A percentile compares a stretch with the other conserved stretches of the same genome.
These are phyloP conservation scores for Oehlia diaphana DNA, from an alignment of 192 early-diverging fungal genomes.

Conservation along the genomic window DNA sequence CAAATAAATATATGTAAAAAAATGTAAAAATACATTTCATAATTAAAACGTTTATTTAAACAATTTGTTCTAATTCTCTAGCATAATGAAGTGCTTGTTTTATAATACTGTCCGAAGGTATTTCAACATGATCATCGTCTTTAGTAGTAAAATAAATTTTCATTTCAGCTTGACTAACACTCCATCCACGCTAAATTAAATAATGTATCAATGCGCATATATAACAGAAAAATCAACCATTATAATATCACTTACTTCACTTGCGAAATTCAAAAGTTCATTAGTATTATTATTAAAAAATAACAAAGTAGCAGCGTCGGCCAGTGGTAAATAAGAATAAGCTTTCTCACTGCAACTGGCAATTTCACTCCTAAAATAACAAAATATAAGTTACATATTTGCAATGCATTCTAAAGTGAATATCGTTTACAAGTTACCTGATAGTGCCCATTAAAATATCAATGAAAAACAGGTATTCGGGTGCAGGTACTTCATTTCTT, in stretches of 20 bases:
- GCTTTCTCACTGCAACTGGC: slow-evolving; percentile 95
- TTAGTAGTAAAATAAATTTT: slow-evolving; percentile 78
- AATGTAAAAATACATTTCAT: too few relatives aligned
- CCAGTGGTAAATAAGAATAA: slow-evolving; percentile 79
- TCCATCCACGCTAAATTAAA: slow-evolving; percentile 71
- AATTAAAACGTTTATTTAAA: slow-evolving; percentile 37
- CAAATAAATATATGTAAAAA: too few relatives aligned
- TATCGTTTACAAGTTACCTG: slow-evolving; percentile 50
- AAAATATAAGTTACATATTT: slow-evolving; percentile 2
- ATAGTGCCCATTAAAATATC: slow-evolving; percentile 94
- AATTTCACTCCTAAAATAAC: slow-evolving; percentile 80
- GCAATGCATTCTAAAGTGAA: neutral
- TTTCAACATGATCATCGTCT: slow-evolving; percentile 62
- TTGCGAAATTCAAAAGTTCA: slow-evolving; percentile 85
- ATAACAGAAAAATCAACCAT: neutral
- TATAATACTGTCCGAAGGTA: slow-evolving; percentile 85
- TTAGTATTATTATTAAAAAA: slow-evolving; percentile 79
- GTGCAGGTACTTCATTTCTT: slow-evolving; percentile 82
- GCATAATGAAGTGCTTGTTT: slow-evolving; percentile 87
- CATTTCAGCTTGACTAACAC: slow-evolving; percentile 73
- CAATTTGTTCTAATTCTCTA: slow-evolving; percentile 94
- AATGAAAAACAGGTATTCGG: slow-evolving; percentile 92
- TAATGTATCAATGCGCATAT: too few relatives aligned
- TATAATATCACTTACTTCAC: slow-evolving; percentile 55
- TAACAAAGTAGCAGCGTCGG: slow-evolving; percentile 89